Evolutionary conservation across 2,329 filamentous ascomycete species (phyloP), one percentile per base, ranked within the genome.

Genomic region (Pseudofabraea citricarpa): DNA sequence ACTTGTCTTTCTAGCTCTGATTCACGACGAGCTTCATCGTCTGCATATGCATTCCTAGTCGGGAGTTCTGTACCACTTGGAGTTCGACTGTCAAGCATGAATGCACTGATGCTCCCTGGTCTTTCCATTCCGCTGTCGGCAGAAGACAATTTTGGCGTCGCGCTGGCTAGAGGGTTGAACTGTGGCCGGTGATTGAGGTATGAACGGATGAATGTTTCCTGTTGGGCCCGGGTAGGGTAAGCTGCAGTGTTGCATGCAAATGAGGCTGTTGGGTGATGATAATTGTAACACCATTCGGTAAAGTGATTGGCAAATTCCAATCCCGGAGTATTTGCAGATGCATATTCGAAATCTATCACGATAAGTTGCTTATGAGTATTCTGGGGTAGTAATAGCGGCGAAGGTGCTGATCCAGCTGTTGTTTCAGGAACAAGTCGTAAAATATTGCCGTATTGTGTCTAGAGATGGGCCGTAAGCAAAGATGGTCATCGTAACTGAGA

Each of bases 361-460:
- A 97, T 78, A 12, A 98, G 78, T 66, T 95, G 91, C 65, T 95
- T 97, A 69, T 98, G 93, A 54, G 91, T 83, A 65, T 97, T 97
- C 46, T 87, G 83, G 0, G 93, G 90, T 39, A 93, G 79, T 9
- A 96, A 75, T 6, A 97, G 77, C 1, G 91, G 93, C 0, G 90
- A 96, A 12, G 57, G 57, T n/a, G 56, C 47, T 7, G 47, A 45
- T 31, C 54, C 53, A 18, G 39, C 41, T 19, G 19, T 13, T 55
- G 90, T 84, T 53, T 44, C 74, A 2, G 78, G 78, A 3, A 72
- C 70, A 39, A 83, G 65, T 27, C 90, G 88, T 39, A 98, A 80
- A 50, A 98, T 93, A 61, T 98, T 98, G 51, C 93, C 93, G 59
- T 98, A 97, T 81, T 98, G 93, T 4, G 93, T 95, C 89, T 95